Percentiles rank a stretch among this genome's conserved stretches.
These are phyloP conservation scores for Pseudognaphalium luteoalbum DNA, from an alignment of 129 eudicot genomes.

Conservation along the genomic window DNA sequence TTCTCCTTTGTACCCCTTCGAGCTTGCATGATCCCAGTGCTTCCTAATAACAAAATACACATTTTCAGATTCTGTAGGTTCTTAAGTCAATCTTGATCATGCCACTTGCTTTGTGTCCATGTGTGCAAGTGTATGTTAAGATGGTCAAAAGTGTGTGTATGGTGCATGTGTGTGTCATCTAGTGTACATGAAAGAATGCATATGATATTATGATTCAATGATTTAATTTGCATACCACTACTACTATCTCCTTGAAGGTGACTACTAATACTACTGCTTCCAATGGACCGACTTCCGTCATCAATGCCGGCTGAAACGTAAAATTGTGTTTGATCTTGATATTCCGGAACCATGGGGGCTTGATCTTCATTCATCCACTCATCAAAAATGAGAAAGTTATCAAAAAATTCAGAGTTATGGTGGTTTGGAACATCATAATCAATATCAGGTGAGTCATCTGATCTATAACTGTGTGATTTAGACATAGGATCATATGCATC, in stretches of 20 bases:
- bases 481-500: slow-evolving; percentile 33
- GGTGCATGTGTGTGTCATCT: not conserved
- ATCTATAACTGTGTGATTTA: slow-evolving; percentile 26
- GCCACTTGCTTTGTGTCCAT: slow-evolving; percentile 8
- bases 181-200: not conserved
- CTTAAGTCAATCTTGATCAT: slow-evolving; percentile 1
- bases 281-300: slow-evolving; percentile 30
- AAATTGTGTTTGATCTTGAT: slow-evolving; percentile 34
- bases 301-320: slow-evolving; percentile 29
- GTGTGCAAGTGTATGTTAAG: not conserved
- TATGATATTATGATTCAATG: slow-evolving; percentile 7
- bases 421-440: slow-evolving; percentile 38
- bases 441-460: slow-evolving; percentile 43
- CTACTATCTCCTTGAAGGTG: slow-evolving; percentile 39
- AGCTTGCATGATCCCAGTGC: slow-evolving; percentile 28
- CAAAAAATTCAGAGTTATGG: slow-evolving; percentile 44
- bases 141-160: slow-evolving; percentile 1
- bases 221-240: slow-evolving; percentile 47
- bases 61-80: not conserved
- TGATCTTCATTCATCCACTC: slow-evolving; percentile 50
- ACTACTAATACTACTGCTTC: slow-evolving; percentile 34
- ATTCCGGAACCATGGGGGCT: slow-evolving; percentile 37
- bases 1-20: slow-evolving; percentile 43
- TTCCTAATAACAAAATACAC: slow-evolving; percentile 32
- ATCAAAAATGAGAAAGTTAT: slow-evolving; percentile 40